Evolutionary conservation across 371 early-diverging fungal genomes (phyloP), one percentile per base, ranked within the genome.

Genomic region (Capillidium heterosporum): DNA sequence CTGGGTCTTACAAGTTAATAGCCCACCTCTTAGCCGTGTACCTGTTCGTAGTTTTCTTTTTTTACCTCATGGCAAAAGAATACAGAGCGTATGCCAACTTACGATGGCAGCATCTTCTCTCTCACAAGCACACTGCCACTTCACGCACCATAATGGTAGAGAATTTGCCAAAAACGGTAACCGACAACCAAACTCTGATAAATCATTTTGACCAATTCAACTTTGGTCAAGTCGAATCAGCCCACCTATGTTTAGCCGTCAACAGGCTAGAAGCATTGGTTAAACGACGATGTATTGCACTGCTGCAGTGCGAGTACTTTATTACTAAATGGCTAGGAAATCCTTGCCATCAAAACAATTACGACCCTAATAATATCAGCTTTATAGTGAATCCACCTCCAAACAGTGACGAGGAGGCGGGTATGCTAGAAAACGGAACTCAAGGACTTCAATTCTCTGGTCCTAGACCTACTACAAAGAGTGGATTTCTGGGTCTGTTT

Each of bases 121-220:
- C 11, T 3, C 31, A 27, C 32, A 42, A 31, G 23, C 3, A 47
- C 11, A 44, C 31, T 29, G 1, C 46, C 2, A 28, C 56, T 1
- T 43, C 56, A 11, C 69, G 77, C 13, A 73, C 76, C 1, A 63
- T 80, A 23, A 62, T 80, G 61, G 68, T 80, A 15, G 69, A 71
- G 0, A 78, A 76, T 1, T 65, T 80, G 17, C 80, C 80, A 11
- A 55, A 65, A 0, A 59, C 65, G 19, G 56, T 77, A 13, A 71
- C 77, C 35, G 66, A 67, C 11, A 74, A 76, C 49, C 60, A 68
- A 5, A 61, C 65, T 24, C 56, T 80, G 13, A 76, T 74, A 15
- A 71, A 71, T 1, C 75, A 75, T 58, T 80, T 76, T 57, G 76
- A 77, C 48, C 65, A 65, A 0, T 53, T 80, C 15, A 72, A 73